Percentiles rank a stretch among this genome's conserved stretches.
Evolutionary conservation across 192 early-diverging fungal species (phyloP).

Genomic region (Dissophora ornata): DNA sequence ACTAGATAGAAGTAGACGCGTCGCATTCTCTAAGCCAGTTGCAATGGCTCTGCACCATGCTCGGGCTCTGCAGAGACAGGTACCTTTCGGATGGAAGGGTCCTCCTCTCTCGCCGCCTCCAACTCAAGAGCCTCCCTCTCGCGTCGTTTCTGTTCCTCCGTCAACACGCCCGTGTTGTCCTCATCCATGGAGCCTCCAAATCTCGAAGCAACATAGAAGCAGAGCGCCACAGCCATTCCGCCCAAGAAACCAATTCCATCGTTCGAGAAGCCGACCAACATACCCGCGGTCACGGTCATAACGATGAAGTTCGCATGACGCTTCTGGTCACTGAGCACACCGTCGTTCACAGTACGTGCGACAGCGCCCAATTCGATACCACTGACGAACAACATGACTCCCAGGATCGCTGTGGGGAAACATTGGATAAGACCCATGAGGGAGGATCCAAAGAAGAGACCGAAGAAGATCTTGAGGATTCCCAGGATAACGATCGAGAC

Average conservation of each 20-base stretch:
- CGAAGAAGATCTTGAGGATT: constrained; percentile 77
- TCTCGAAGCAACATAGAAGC: constrained; percentile 21
- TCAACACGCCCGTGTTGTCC: constrained; percentile 32
- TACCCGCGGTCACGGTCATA: constrained; percentile 76
- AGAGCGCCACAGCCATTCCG: constrained; percentile 59
- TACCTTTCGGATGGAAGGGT: constrained; percentile 18
- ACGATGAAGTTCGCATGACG: constrained; percentile 72
- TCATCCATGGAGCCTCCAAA: constrained; percentile 26
- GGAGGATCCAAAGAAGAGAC: constrained; percentile 86
- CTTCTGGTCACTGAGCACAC: constrained; percentile 55
- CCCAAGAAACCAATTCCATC: constrained; percentile 85
- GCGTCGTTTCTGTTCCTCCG: background rate
- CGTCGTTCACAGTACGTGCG: constrained; percentile 64
- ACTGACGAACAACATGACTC: constrained; percentile 89
- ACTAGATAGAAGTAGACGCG: background rate
- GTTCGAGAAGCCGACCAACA: constrained; percentile 80
- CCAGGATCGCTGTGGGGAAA: constrained; percentile 84
- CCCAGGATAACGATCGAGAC: constrained; percentile 85
- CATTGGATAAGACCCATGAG: constrained; percentile 74
- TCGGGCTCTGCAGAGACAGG: constrained; percentile 12
- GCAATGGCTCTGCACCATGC: no score
- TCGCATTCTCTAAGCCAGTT: no score
- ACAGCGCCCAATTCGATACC: constrained; percentile 78
- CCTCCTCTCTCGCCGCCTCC: background rate
- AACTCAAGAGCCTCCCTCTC: background rate